Evolutionary conservation across 345 rosid species (phyloP), one percentile per base, ranked within the genome.

Genomic region (Garcia nutans): DNA sequence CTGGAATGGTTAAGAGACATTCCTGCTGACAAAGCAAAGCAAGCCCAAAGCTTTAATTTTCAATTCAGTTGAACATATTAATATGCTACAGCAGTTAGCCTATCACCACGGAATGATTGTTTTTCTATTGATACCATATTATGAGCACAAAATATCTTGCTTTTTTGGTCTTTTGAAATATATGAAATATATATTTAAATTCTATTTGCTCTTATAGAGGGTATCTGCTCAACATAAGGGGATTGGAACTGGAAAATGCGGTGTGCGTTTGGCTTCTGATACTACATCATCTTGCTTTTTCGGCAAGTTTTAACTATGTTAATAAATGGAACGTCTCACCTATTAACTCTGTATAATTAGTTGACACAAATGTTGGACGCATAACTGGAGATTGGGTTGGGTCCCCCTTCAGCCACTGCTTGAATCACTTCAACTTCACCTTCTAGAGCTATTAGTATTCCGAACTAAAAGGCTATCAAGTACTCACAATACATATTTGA

Each of bases 391-490:
- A 61, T 58, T 80, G 22, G 83, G 83, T 17, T 80, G 83, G 83
- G 83, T 80, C 37, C 83, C 83, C 22, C 83, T 80, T 72, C 80
- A 80, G 64, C 83, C 83, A 52, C 63, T 80, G 37, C 83, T 80
- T 15, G 83, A 80, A 59, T 76, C 80, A 20, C 80, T 76, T 65
- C 83, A 76, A 44, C 55, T 80, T 58, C 83, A 80, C 74, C 83
- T 80, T 37, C 70, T 80, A 45, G 83, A 80, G 70, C 68, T 80
- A 80, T 76, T 37, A 76, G 83, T 72, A 65, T 56, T 54, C 4
- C 28, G 26, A 76, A 54, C 72, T 73, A 69, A 70, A 24, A 69
- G 65, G 58, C 54, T 23, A 60, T 15, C 54, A 24, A 71, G 67
- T 56, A 13, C 42, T 56, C 28, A 47, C 76, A 41, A 52, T n/a